phyloP scores from a whole-genome alignment of 768 basidiomycete species.

The Hydnum rufescens region DNA sequence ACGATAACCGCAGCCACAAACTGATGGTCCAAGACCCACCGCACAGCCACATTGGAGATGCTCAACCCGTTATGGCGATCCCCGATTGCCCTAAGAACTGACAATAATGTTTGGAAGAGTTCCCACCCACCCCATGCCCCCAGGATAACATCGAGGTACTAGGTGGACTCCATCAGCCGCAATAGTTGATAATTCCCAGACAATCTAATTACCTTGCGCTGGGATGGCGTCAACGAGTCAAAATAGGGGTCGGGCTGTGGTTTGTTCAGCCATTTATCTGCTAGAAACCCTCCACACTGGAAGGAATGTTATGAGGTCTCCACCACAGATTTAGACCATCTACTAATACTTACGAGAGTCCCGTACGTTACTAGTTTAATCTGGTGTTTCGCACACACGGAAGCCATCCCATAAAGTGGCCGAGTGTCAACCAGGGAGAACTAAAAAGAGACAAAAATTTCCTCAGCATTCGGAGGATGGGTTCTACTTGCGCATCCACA shows the following conservation, averaged over 20 bases:
- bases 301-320: background rate
- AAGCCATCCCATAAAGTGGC: conserved; percentile 55
- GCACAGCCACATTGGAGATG: conserved; percentile 60
- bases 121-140: conserved; percentile 62
- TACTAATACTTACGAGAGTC: conserved; percentile 34
- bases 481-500: conserved; percentile 4
- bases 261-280: conserved; percentile 51
- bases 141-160: conserved; percentile 74
- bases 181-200: background rate
- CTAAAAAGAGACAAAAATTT: conserved; percentile 19
- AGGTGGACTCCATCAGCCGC: background rate
- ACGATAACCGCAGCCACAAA: conserved; percentile 66
- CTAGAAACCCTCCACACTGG: conserved; percentile 68
- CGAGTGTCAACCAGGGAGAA: conserved; percentile 69
- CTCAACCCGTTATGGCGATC: conserved; percentile 36
- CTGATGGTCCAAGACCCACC: conserved; percentile 64
- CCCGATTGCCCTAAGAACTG: conserved; percentile 39
- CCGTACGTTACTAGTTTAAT: conserved; percentile 68
- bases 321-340: background rate
- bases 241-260: conserved; percentile 55
- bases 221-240: conserved; percentile 53
- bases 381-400: conserved; percentile 51
- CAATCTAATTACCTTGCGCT: conserved; percentile 40
- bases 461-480: background rate
- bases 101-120: conserved; percentile 49